Conservation (phyloP, 495 filamentous ascomycete genomes). For the Cercophora scortea region DNA sequence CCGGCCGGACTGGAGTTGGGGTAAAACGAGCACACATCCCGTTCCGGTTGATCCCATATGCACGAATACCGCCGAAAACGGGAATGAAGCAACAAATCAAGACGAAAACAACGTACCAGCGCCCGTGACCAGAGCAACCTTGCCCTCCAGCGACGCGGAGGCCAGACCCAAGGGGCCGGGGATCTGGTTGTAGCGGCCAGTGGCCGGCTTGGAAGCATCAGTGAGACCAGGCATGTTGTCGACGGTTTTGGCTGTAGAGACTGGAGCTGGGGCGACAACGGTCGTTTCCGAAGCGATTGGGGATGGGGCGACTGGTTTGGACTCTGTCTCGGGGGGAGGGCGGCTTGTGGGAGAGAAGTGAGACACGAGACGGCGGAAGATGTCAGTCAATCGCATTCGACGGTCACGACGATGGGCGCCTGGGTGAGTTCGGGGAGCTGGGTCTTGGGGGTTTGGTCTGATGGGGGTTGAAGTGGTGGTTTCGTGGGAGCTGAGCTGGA, state of each 20-base stretch:
- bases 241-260: constrained; percentile 1
- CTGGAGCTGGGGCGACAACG: background rate
- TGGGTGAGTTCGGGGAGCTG: constrained; percentile 1
- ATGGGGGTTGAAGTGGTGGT: background rate
- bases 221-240: constrained; percentile 31
- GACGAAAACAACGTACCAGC: constrained; percentile 26
- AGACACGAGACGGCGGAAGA: constrained; percentile 22
- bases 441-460: background rate
- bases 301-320: constrained; percentile 7
- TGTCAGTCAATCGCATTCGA: constrained; percentile 15
- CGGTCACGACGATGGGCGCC: background rate
- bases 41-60: too few species aligned
- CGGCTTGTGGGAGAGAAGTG: constrained; percentile 13
- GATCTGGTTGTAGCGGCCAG: constrained; percentile 35
- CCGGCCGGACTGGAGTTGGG: constrained; percentile 29
- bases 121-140: constrained; percentile 43
- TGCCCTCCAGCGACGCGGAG: constrained; percentile 41
- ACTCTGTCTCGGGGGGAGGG: constrained; percentile 9
- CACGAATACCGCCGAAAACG: too few species aligned
- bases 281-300: constrained; percentile 11
- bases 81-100: background rate
- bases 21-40: constrained; percentile 18
- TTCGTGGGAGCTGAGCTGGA: background rate
- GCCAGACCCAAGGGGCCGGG: constrained; percentile 42
- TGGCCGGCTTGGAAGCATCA: constrained; percentile 5